phyloP scores from a whole-genome alignment of 768 basidiomycete genomes.

The Mycena haematopus region DNA sequence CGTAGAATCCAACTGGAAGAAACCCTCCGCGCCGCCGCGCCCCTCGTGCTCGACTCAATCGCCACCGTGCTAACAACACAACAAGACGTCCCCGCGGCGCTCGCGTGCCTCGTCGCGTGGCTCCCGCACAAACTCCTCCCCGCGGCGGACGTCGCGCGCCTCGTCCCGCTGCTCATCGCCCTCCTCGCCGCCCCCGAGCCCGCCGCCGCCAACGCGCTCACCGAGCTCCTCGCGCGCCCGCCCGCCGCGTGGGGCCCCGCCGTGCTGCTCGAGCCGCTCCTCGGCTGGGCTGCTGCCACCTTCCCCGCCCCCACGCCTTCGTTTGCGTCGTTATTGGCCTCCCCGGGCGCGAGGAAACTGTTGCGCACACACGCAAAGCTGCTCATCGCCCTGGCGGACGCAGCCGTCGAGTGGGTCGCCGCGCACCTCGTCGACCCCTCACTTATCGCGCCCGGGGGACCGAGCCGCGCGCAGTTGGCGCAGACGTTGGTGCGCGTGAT shows the following conservation, averaged over 20 bases:
- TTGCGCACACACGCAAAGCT: slow-evolving; percentile 11
- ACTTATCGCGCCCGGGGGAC: not conserved
- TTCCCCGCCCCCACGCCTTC: not conserved
- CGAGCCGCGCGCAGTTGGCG: not conserved
- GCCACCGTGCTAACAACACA: slow-evolving; percentile 62
- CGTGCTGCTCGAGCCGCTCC: slow-evolving; percentile 82
- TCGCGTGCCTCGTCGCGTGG: not conserved
- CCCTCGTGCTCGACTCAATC: slow-evolving; percentile 76
- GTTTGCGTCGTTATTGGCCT: not conserved
- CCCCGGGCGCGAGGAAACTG: too few species aligned
- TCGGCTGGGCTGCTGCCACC: slow-evolving; percentile 66
- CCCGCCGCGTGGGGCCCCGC: slow-evolving; percentile 72
- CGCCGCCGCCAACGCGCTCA: slow-evolving; percentile 73
- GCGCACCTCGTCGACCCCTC: slow-evolving; percentile 36
- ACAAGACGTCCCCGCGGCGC: not conserved
- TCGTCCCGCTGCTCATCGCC: slow-evolving; percentile 52
- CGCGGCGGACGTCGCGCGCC: slow-evolving; percentile 68
- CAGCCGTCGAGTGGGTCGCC: slow-evolving; percentile 28
- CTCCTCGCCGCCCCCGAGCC: not conserved
- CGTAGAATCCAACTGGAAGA: slow-evolving; percentile 53
- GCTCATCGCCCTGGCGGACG: slow-evolving; percentile 22
- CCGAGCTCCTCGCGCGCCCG: slow-evolving; percentile 81
- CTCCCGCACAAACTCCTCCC: slow-evolving; percentile 30
- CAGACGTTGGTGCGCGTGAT: slow-evolving; percentile 61
- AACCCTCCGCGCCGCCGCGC: slow-evolving; percentile 69